Evolutionary conservation across 176 grass and related monocot species (phyloP).

Genomic region (Leersia perrieri): DNA sequence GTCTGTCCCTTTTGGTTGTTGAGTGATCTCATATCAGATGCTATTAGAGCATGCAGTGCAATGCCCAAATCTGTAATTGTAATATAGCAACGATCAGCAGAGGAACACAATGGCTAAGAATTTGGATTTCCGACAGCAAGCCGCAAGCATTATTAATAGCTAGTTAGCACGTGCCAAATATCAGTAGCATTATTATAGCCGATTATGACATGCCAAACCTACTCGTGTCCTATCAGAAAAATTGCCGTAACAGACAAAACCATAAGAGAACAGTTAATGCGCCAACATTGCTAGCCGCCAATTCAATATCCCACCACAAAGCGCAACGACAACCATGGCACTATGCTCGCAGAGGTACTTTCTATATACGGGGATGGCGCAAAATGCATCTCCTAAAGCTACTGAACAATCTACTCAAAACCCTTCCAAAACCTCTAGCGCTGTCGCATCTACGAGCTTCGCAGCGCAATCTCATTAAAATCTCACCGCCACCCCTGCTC

Average conservation of each 20-base stretch:
- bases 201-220: not conserved
- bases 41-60: not conserved
- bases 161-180: not conserved
- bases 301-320: not conserved
- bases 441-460: not conserved
- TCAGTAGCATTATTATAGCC: not conserved
- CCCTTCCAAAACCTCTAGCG: slow-evolving; percentile 24
- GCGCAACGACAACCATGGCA: not conserved
- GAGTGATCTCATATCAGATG: slow-evolving; percentile 32
- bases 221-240: not conserved
- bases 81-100: not conserved
- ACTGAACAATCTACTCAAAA: not conserved
- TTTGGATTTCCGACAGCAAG: not conserved
- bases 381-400: not conserved
- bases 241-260: not conserved
- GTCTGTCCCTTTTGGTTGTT: slow-evolving; percentile 19
- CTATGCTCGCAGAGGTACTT: not conserved
- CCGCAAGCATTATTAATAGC: not conserved
- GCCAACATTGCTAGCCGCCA: not conserved
- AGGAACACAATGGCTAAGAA: slow-evolving; percentile 1
- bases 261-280: slow-evolving; percentile 2
- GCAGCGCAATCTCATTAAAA: not conserved
- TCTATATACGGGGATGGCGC: not conserved
- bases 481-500: not conserved
- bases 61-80: slow-evolving; percentile 19